Base-by-base conservation (phyloP, 257 asterid genomes). In the Capsicum pubescens region DNA sequence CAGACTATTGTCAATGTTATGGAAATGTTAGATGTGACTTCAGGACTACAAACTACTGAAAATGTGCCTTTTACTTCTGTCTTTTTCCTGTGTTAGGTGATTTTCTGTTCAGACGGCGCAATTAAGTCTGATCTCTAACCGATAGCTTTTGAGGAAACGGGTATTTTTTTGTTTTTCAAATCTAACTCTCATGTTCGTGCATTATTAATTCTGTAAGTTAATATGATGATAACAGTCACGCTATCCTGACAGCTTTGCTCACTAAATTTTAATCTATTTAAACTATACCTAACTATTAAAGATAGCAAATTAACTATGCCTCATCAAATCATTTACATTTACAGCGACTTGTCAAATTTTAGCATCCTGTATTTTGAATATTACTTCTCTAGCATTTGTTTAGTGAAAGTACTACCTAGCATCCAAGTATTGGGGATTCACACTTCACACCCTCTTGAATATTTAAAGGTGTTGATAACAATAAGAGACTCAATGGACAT, bases 21-120 rank as follows among this genome's bases (percentile, higher is more conserved):
- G 63, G 21, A 50, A 7, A 52, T 52, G 13, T 50, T 36, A 32
- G 14, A 52, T 26, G 42, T 39, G 63, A 76, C 26, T 76, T 52
- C 81, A 21, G 21, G n/a, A 26, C 81, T 76, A 52, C 21, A 76
- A 26, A 32, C 80, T 72, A 55, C 59, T 71, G 10, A 71, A 71
- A 71, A 12, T 46, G 80, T 71, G 36, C 39, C 74, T 66, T 66
- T 7, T 36, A 66, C 74, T 66, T 32, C 2, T 6, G 4, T 13
- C 19, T 67, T 36, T 68, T 36, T 36, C 9, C 26, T 68, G 26
- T 68, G 76, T 68, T 68, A 36, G 76, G 54, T 68, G 7, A 0
- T 67, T 67, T 67, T 17, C 3, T 39, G 46, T 17, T 67, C 14
- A 17, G 50, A 35, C 7, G 3, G 14, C 13, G 26, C 1, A 36